Evolutionary conservation across 176 grass and related monocot genomes (phyloP), one percentile per base, ranked within the genome.

Genomic region (Oryza australiensis): DNA sequence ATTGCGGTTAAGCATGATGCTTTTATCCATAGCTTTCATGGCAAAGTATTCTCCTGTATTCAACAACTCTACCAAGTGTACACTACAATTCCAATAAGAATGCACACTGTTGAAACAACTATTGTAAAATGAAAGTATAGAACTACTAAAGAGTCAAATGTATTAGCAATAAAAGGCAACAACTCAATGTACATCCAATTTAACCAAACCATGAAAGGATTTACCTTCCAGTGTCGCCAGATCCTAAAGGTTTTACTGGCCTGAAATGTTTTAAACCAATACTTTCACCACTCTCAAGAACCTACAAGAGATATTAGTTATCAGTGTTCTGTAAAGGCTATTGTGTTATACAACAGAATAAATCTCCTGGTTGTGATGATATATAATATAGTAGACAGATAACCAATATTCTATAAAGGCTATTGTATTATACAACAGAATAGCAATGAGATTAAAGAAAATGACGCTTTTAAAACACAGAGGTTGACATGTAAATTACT

Each of bases 11-110:
- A 98, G 86, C 90, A 98, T 98, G 51, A 82, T 35, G 41, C 27
- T 93, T 89, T 98, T 94, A 82, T 98, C 90, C 95, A 98, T 98
- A 71, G 88, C 82, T 81, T 98, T 98, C 95, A 98, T 94, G 62
- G 95, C 95, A 89, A 91, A 98, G 51, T 91, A 87, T 87, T 89
- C 86, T 53, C 92, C 88, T 60, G 88, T 94, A 27, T 90, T 87
- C 26, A 88, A 22, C 82, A 98, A 86, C 81, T 98, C 92, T 78
- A 98, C 95, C 75, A 98, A 91, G 57, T 94, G 92, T 72, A 98
- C 95, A 65, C 92, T 98, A 59, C 86, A 87, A 79, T 85, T 86
- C 49, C 26, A 82, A 70, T 9, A 70, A 75, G 46, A 83, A 80
- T 33, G 24, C 65, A 76, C 37, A 51, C 3, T 66, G 35, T 84